Percentiles rank a stretch among this genome's conserved stretches.
phyloP scores from a whole-genome alignment of 345 rosid species.

The Excoecaria cochinchinensis region DNA sequence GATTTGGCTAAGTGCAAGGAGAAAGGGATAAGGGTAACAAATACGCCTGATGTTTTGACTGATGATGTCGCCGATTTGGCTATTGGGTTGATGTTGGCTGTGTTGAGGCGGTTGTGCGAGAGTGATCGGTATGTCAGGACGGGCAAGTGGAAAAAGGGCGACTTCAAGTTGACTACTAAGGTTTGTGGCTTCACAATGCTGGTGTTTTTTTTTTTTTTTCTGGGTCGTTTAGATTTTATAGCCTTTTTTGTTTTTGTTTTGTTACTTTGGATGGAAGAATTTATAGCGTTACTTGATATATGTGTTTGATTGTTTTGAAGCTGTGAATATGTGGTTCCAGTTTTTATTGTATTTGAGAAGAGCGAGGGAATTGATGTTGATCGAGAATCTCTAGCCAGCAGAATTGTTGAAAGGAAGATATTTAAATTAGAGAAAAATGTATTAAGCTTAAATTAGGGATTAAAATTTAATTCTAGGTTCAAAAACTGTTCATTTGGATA shows the following conservation, averaged over 20 bases:
- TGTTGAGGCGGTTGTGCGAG: slow-evolving; percentile 62
- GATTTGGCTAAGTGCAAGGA: slow-evolving; percentile 72
- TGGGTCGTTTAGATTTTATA: too few species aligned
- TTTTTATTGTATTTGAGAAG: too few species aligned
- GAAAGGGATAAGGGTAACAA: slow-evolving; percentile 66
- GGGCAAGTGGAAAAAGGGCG: slow-evolving; percentile 71
- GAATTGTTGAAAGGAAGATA: not conserved
- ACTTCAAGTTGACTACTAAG: slow-evolving; percentile 65
- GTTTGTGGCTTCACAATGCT: slow-evolving; percentile 32
- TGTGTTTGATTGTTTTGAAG: not conserved
- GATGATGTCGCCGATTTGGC: slow-evolving; percentile 90
- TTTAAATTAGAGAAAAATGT: not conserved
- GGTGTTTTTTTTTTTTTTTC: too few species aligned
- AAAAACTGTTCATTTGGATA: not conserved
- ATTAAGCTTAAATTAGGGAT: not conserved
- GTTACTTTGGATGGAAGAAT: too few species aligned
- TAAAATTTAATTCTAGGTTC: not conserved
- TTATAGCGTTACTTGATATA: too few species aligned
- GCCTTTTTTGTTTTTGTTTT: too few species aligned
- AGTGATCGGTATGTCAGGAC: slow-evolving; percentile 65
- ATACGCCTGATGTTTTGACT: slow-evolving; percentile 86
- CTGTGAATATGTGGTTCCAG: not conserved
- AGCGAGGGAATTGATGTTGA: not conserved
- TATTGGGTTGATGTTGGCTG: slow-evolving; percentile 67
- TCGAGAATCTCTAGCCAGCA: not conserved